These are phyloP conservation scores for Neurospora africana DNA, from an alignment of 495 filamentous ascomycete genomes.

Conservation along the genomic window DNA sequence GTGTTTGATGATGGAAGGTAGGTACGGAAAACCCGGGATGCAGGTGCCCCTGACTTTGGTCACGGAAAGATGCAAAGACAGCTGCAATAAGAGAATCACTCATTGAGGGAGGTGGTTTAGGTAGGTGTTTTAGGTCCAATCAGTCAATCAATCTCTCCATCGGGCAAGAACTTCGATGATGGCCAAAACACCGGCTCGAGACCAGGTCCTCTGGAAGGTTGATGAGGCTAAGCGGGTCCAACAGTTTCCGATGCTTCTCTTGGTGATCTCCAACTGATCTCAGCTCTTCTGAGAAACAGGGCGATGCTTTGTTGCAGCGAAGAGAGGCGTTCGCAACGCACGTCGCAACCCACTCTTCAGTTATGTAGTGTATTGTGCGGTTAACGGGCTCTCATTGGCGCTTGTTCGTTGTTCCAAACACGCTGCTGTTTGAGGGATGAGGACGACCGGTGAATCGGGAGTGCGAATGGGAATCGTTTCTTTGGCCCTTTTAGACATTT, in stretches of 20 bases:
- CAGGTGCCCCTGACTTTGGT: not conserved
- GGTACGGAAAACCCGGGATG: not conserved
- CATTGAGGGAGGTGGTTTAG: not conserved
- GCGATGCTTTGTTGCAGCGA: not conserved
- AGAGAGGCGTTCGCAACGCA: not conserved
- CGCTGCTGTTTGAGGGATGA: not conserved
- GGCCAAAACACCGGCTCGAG: not conserved
- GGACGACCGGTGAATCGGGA: not conserved
- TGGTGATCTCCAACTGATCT: not conserved
- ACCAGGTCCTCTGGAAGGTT: not conserved
- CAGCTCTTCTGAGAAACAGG: not conserved
- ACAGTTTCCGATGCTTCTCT: not conserved
- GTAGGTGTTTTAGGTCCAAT: not conserved
- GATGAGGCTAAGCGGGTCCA: not conserved
- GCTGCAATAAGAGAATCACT: not conserved
- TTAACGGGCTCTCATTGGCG: not conserved
- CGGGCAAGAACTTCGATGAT: not conserved
- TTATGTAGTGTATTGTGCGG: not conserved
- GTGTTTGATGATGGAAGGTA: not conserved
- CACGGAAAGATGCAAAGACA: not conserved
- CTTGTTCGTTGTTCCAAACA: not conserved
- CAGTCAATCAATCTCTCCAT: not conserved
- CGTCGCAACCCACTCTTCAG: not conserved
- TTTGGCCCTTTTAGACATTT: not conserved
- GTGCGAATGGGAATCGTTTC: not conserved